Conservation (phyloP, 371 early-diverging fungal genomes). For the Edhazardia aedis region DNA sequence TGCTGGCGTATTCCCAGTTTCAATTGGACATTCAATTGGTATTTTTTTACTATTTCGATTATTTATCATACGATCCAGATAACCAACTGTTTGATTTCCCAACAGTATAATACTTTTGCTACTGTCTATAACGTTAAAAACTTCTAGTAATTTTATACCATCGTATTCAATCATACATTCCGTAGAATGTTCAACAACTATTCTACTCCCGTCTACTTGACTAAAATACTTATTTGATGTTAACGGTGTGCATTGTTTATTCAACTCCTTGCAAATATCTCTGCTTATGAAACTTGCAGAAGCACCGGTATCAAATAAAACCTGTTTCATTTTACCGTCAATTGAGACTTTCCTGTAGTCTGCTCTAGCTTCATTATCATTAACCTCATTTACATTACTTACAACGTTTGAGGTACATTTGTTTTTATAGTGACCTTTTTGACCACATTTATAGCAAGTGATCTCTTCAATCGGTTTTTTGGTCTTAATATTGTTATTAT, state of each 20-base stretch:
- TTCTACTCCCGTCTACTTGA: not conserved
- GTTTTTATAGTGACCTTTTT: not conserved
- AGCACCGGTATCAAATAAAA: not conserved
- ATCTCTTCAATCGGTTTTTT: not conserved
- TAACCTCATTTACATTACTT: too few relatives aligned
- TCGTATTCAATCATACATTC: not conserved
- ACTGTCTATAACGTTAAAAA: not conserved
- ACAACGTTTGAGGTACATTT: not conserved
- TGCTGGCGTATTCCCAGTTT: not conserved
- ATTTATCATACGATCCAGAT: not conserved
- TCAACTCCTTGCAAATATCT: not conserved
- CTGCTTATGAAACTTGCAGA: not conserved
- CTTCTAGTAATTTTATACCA: not conserved
- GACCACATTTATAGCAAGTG: not conserved
- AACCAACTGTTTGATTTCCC: not conserved
- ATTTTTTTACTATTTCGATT: too few relatives aligned
- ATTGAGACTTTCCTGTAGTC: not conserved
- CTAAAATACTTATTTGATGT: not conserved
- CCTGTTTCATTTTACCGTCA: not conserved
- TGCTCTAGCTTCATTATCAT: too few relatives aligned
- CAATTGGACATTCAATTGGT: conserved; percentile 1
- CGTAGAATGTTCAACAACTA: not conserved
- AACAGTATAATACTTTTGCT: not conserved
- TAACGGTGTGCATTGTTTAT: not conserved
- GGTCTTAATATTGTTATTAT: too few relatives aligned